Evolutionary conservation across 1,284 basidiomycete species (phyloP), one percentile per base, ranked within the genome.

Genomic region (Afroboletus lepidellus): DNA sequence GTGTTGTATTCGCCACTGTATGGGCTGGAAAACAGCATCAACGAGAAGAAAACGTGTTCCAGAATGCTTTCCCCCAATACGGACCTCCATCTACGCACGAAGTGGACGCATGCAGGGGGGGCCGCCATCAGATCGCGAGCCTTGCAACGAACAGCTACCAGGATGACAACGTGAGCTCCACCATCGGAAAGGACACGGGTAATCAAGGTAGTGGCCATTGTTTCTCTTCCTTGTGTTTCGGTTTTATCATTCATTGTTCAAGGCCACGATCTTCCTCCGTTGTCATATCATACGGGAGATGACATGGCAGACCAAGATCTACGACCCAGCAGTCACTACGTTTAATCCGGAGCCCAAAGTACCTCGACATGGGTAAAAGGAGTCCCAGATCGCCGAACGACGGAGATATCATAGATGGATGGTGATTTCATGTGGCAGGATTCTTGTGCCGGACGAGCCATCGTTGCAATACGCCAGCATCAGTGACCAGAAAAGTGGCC

Each of bases 1-100:
- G 64, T 16, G 59, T 63, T 9, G 25, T 27, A 9, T 27, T 27
- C 25, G 25, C 25, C 25, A 27, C 25, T 6, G 25, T 9, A 9
- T 21, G 65, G 64, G 65, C 60, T 0, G 60, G 62, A 23, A 61
- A 49, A 38, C 50, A 51, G 32, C 48, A 38, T 4, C 23, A 25
- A 8, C 33, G 39, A 18, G 52, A 58, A 29, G 53, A 23, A 21
- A 18, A 33, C 0, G 18, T 12, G 15, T 11, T n/a, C 15, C 15
- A 1, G n/a, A 12, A 29, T 8, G 0, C 32, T 3, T 11, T 30
- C 23, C 29, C 16, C 25, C 18, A 55, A 29, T 13, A 5, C 24
- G 42, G 30, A 25, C 43, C 21, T 12, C 21, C 8, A 8, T 2
- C 3, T 16, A 11, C n/a, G 8, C 23, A 5, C 4, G 12, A 1